These are phyloP conservation scores for Mycena galericulata DNA, from an alignment of 768 basidiomycete genomes.

Conservation along the genomic window DNA sequence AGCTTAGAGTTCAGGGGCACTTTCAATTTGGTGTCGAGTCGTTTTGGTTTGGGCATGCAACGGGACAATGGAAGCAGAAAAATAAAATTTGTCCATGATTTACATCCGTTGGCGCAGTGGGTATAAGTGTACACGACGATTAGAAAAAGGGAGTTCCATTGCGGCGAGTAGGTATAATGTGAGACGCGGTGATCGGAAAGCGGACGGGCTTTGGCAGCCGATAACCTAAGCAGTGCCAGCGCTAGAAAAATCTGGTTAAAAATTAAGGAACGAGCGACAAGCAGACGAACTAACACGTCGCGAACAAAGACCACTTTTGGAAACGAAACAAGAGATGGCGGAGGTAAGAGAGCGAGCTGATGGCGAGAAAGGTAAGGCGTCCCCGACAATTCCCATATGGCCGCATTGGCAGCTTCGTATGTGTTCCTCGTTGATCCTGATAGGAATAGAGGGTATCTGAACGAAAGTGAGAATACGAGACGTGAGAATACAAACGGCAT, in stretches of 20 bases:
- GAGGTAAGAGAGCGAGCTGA: constrained; percentile 2
- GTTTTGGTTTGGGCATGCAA: no score
- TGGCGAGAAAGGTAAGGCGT: constrained; percentile 8
- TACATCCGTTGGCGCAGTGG: no score
- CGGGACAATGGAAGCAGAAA: no score
- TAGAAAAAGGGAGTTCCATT: no score
- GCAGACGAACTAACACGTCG: not conserved
- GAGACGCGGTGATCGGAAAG: constrained; percentile 9
- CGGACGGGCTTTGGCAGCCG: not conserved
- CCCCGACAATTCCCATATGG: constrained; percentile 3
- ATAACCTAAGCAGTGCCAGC: not conserved
- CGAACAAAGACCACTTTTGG: not conserved
- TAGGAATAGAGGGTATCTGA: not conserved
- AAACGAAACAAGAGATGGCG: not conserved
- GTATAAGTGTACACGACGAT: no score
- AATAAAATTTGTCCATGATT: no score
- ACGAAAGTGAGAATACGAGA: not conserved
- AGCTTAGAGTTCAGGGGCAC: no score
- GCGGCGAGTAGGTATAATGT: constrained; percentile 10
- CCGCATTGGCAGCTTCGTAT: not conserved
- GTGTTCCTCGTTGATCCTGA: not conserved
- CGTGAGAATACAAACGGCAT: not conserved
- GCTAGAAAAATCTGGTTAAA: not conserved
- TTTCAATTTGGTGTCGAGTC: no score
- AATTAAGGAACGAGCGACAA: not conserved